A percentile compares a stretch with the other conserved stretches of the same genome.
These are phyloP conservation scores for Amanita pseudoporphyria DNA, from an alignment of 768 basidiomycete genomes.

Conservation along the genomic window DNA sequence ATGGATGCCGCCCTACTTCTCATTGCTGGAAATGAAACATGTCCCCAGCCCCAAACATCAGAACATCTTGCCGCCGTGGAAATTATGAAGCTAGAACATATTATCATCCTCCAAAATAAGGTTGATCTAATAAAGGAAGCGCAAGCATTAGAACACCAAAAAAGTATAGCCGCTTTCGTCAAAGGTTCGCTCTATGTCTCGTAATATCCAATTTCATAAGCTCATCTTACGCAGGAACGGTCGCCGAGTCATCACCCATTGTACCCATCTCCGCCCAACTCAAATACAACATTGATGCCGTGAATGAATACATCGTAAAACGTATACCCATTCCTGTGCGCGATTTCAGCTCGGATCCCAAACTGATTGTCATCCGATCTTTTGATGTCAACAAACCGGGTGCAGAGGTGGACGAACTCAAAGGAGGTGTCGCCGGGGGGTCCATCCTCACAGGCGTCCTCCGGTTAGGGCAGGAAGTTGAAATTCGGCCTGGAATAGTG, in stretches of 20 bases:
- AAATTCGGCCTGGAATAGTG: conserved; percentile 97
- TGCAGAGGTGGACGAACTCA: no score
- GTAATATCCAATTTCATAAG: no score
- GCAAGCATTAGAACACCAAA: conserved; percentile 91
- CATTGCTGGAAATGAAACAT: no score
- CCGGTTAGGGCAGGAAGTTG: conserved; percentile 84
- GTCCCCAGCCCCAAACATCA: conserved; percentile 98
- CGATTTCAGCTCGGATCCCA: conserved; percentile 86
- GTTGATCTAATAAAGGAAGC: conserved; percentile 93
- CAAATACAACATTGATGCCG: conserved; percentile 98
- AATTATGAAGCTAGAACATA: no score
- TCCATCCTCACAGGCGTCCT: no score
- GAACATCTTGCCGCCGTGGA: conserved; percentile 99
- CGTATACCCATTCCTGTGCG: conserved; percentile 89
- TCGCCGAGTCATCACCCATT: conserved; percentile 95
- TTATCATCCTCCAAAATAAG: no score
- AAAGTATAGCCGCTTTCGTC: conserved; percentile 91
- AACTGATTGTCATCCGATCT: no score
- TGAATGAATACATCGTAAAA: conserved; percentile 98
- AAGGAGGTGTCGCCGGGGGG: no score
- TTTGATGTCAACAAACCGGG: no score
- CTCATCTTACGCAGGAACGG: no score
- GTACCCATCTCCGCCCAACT: conserved; percentile 98
- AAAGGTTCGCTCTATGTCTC: conserved; percentile 50
- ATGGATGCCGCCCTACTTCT: no score